Conservation (phyloP, 2,329 filamentous ascomycete species). For the Paecilomyces niveus region DNA sequence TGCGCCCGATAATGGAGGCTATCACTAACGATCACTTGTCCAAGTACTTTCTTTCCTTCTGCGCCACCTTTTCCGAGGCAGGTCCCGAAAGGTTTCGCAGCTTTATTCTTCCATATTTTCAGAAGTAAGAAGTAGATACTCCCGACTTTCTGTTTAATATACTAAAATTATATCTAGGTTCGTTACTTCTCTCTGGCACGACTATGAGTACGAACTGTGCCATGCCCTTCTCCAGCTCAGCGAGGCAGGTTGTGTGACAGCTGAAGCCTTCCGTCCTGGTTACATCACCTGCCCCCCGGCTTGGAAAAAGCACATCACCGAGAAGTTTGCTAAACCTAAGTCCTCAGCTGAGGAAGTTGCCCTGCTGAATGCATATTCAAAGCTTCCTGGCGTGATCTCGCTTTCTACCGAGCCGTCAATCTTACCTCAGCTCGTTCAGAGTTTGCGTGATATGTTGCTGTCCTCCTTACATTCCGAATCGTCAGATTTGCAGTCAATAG, state of each 20-base stretch:
- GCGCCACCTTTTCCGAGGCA: constrained; percentile 69
- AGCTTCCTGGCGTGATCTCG: constrained; percentile 54
- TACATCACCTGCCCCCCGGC: constrained; percentile 33
- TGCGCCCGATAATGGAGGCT: constrained; percentile 57
- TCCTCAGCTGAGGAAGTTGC: constrained; percentile 53
- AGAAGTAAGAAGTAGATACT: constrained; percentile 50
- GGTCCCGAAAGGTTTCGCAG: constrained; percentile 67
- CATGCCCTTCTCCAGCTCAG: constrained; percentile 59
- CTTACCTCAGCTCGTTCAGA: constrained; percentile 58
- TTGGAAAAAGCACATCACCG: constrained; percentile 67
- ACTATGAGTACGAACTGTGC: constrained; percentile 62
- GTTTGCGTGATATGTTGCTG: constrained; percentile 59
- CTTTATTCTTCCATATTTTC: constrained; percentile 73
- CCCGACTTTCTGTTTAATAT: constrained; percentile 4
- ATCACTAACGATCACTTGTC: constrained; percentile 61
- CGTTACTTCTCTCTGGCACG: constrained; percentile 63
- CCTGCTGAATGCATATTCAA: constrained; percentile 61
- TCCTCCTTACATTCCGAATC: constrained; percentile 57
- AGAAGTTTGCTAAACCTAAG: constrained; percentile 51
- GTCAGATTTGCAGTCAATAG: constrained; percentile 53
- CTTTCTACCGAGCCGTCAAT: constrained; percentile 56
- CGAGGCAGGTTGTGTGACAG: constrained; percentile 44
- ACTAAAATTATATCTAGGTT: constrained; percentile 48
- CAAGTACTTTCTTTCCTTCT: constrained; percentile 75
- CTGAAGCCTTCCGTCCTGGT: constrained; percentile 32